Evolutionary conservation across 768 basidiomycete species (phyloP), one percentile per base, ranked within the genome.

Genomic region (Boletus tomentosulus): DNA sequence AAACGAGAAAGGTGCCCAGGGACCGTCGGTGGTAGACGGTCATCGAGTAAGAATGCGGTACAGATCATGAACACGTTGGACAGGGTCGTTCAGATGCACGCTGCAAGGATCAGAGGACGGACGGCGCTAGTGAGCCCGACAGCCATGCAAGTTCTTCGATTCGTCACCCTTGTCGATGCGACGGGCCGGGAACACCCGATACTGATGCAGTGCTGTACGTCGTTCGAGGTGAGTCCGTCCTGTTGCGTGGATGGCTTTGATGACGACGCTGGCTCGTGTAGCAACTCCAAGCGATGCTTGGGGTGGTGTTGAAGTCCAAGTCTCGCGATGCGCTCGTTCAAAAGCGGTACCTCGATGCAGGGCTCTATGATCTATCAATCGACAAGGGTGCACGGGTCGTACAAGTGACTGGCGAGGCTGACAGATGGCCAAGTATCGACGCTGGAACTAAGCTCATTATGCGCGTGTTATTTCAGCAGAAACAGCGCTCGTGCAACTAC

Each of bases 151-250:
- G 50, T 66, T 0, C 52, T 65, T 25, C 55, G 53, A 1, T 66
- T 57, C 37, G 62, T 59, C 8, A 67, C 59, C 27, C 57, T 69
- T 34, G 27, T 66, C 30, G 67, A 67, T 27, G 65, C 59, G 1
- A 66, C 66, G 7, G 67, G 65, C 44, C 56, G 67, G 19, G 51
- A 59, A 24, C 65, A 66, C 39, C 62, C 59, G 25, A 64, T 66
- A 56, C 39, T 48, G 22, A 53, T 69, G 59, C 57, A 69, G 19
- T 57, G 57, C 42, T 66, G 65, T 38, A 37, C 59, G 3, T 66
- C 62, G 34, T 66, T 67, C 6, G 59, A 69, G 59, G 65, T 64
- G 38, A 33, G 56, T 8, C 22, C 27, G 8, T 19, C 4, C 2
- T 3, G 25, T 6, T 38, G 16, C 38, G 38, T 7, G 13, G 3